Percentiles rank a stretch among this genome's conserved stretches.
phyloP scores from a whole-genome alignment of 257 asterid genomes.

The Cordia subcordata region DNA sequence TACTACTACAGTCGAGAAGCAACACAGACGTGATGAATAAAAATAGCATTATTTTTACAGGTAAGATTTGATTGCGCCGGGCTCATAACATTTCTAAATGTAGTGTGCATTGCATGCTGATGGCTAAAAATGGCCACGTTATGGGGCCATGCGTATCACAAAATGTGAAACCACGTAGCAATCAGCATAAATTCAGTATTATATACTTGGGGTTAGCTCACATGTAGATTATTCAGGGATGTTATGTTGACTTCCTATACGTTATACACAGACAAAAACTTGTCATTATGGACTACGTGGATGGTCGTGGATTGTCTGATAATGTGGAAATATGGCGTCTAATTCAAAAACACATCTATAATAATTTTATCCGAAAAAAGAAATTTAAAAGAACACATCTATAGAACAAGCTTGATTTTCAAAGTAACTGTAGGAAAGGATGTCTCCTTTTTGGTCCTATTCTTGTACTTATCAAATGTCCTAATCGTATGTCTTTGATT shows the following conservation, averaged over 20 bases:
- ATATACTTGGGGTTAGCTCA: no score
- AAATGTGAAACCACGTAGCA: background rate
- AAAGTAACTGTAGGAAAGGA: no score
- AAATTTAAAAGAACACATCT: no score
- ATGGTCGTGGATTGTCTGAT: constrained; percentile 20
- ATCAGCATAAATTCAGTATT: background rate
- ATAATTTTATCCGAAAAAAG: no score
- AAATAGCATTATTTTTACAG: background rate
- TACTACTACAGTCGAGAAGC: background rate
- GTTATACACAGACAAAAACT: constrained; percentile 1
- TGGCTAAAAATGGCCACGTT: constrained; percentile 19
- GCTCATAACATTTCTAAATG: background rate
- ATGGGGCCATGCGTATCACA: constrained; percentile 12
- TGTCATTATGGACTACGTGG: constrained; percentile 17
- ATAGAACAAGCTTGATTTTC: no score
- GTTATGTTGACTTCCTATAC: no score
- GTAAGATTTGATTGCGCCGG: background rate
- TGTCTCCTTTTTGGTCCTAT: no score
- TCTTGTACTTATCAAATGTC: no score
- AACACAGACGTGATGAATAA: background rate
- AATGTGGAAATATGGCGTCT: constrained; percentile 10
- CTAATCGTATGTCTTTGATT: no score
- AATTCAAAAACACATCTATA: background rate
- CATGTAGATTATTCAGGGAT: no score
- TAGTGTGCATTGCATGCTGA: background rate